Evolutionary conservation across 306 rosid species (phyloP).

Genomic region (Quercus bicolor): DNA sequence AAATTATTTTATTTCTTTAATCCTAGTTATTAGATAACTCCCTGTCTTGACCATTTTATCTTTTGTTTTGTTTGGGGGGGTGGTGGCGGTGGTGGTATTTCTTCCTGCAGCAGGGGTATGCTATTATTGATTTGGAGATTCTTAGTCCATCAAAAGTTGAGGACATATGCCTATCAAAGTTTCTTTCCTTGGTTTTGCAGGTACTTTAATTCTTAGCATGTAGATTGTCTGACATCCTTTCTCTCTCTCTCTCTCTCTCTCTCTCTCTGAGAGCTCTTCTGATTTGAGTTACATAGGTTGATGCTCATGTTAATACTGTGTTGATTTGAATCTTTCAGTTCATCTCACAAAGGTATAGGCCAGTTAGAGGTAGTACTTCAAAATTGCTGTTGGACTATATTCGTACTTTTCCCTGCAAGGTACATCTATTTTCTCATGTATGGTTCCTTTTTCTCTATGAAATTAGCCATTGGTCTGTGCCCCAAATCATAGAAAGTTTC

Average conservation of each 20-base stretch:
- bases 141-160: conserved; percentile 47
- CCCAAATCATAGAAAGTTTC: background rate
- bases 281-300: conserved; percentile 3
- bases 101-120: conserved; percentile 79
- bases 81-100: conserved; percentile 4
- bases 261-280: background rate
- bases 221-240: background rate
- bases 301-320: conserved; percentile 12
- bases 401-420: conserved; percentile 75
- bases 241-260: background rate
- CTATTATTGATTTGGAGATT: conserved; percentile 63
- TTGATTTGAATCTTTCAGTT: conserved; percentile 49
- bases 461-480: background rate
- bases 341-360: conserved; percentile 83
- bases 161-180: conserved; percentile 63
- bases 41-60: conserved; percentile 1
- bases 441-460: background rate
- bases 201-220: conserved; percentile 37
- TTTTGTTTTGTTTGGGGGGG: background rate
- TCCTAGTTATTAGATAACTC: background rate
- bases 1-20: background rate
- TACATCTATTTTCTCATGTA: conserved; percentile 23
- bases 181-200: conserved; percentile 65
- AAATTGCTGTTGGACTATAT: conserved; percentile 65
- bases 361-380: conserved; percentile 71